phyloP scores from a whole-genome alignment of 2,329 filamentous ascomycete species.

The Cordyceps cateniannulata region DNA sequence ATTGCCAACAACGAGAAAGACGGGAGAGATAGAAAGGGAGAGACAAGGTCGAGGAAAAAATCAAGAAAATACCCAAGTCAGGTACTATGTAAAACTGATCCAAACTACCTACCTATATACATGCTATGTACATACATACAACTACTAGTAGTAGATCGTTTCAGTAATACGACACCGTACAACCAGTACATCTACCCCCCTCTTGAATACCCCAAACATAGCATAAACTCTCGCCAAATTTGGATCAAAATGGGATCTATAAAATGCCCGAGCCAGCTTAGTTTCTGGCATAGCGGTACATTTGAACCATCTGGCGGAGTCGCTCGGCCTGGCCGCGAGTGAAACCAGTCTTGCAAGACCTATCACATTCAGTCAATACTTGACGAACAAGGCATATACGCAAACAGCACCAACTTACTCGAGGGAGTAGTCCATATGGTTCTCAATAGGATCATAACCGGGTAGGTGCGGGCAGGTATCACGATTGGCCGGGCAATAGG shows the following conservation, averaged over 20 bases:
- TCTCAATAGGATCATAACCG: slow-evolving; percentile 30
- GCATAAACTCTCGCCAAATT: background rate
- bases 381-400: background rate
- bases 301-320: background rate
- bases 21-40: too few relatives aligned
- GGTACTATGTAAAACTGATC: background rate
- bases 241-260: background rate
- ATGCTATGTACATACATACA: background rate
- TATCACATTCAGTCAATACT: background rate
- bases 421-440: slow-evolving; percentile 33
- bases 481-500: slow-evolving; percentile 30
- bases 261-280: background rate
- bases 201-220: background rate
- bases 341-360: slow-evolving; percentile 5
- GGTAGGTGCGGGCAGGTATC: slow-evolving; percentile 27
- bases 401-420: slow-evolving; percentile 1
- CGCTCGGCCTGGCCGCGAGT: background rate
- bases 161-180: background rate
- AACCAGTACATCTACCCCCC: background rate
- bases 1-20: too few relatives aligned
- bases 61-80: too few relatives aligned
- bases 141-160: background rate
- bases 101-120: background rate
- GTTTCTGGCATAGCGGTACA: background rate
- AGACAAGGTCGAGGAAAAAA: too few relatives aligned